phyloP scores from a whole-genome alignment of 2,329 filamentous ascomycete genomes.

The Trichophyton equinum region DNA sequence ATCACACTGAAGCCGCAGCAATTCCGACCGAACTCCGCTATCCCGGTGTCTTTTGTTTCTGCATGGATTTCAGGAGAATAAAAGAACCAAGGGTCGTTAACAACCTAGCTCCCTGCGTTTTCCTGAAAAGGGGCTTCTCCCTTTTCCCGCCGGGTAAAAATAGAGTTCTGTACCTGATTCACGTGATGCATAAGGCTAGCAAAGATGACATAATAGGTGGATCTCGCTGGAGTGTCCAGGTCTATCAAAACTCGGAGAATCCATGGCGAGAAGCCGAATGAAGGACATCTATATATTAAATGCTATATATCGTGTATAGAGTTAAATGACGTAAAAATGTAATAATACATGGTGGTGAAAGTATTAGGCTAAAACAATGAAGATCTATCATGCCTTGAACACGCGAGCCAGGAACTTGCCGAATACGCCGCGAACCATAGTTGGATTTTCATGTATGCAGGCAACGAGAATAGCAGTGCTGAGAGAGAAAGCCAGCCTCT shows the following conservation, averaged over 20 bases:
- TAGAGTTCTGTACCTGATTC: not conserved
- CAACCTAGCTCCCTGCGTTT: not conserved
- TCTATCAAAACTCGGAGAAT: not conserved
- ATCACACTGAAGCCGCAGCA: not conserved
- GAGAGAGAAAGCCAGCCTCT: conserved; percentile 52
- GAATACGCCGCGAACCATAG: conserved; percentile 54
- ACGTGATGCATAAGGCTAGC: not conserved
- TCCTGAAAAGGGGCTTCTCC: not conserved
- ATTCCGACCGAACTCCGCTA: not conserved
- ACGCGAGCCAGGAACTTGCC: conserved; percentile 47
- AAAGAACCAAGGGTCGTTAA: not conserved
- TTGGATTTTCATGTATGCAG: conserved; percentile 49
- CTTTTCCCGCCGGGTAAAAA: not conserved
- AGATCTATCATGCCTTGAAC: conserved; percentile 18
- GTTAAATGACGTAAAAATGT: not conserved
- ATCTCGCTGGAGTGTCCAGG: too few relatives aligned
- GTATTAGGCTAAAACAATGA: not conserved
- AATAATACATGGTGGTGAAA: not conserved
- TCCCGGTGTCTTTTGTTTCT: not conserved
- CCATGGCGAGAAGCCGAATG: not conserved
- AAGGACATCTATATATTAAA: not conserved
- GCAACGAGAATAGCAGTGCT: conserved; percentile 61
- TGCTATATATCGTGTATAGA: not conserved
- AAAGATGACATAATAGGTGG: too few relatives aligned
- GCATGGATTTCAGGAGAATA: not conserved